These are phyloP conservation scores for Cyberlindnera petersonii DNA, from an alignment of 805 yeast species.

Conservation along the genomic window DNA sequence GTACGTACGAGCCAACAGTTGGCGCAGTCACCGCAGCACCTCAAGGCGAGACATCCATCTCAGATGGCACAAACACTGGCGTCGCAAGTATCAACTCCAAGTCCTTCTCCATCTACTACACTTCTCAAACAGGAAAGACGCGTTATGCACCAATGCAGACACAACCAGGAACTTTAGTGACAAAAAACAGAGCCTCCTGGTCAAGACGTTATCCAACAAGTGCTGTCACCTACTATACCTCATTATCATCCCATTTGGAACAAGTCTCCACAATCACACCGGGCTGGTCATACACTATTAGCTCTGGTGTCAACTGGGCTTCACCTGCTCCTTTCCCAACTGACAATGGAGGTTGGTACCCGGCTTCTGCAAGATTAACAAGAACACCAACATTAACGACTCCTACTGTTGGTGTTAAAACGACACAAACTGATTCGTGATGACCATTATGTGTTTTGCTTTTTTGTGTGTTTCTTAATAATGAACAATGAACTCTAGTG, in stretches of 20 bases:
- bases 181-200: constrained; percentile 54
- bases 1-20: constrained; percentile 44
- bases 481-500: no score
- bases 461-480: no score
- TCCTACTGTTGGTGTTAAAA: constrained; percentile 2
- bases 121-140: constrained; percentile 70
- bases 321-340: constrained; percentile 67
- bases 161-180: constrained; percentile 73
- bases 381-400: constrained; percentile 12
- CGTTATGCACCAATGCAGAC: constrained; percentile 91
- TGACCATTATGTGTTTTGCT: no score
- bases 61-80: constrained; percentile 36
- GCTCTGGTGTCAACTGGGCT: constrained; percentile 65
- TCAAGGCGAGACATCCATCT: constrained; percentile 33
- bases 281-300: constrained; percentile 72
- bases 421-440: background rate
- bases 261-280: constrained; percentile 72
- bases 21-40: constrained; percentile 46
- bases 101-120: constrained; percentile 68
- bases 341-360: constrained; percentile 53
- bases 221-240: constrained; percentile 56
- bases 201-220: constrained; percentile 64
- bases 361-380: constrained; percentile 48
- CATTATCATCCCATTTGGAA: constrained; percentile 31
- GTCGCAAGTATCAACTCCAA: constrained; percentile 39